phyloP scores from a whole-genome alignment of 192 early-diverging fungal species.

The Podila epigama region DNA sequence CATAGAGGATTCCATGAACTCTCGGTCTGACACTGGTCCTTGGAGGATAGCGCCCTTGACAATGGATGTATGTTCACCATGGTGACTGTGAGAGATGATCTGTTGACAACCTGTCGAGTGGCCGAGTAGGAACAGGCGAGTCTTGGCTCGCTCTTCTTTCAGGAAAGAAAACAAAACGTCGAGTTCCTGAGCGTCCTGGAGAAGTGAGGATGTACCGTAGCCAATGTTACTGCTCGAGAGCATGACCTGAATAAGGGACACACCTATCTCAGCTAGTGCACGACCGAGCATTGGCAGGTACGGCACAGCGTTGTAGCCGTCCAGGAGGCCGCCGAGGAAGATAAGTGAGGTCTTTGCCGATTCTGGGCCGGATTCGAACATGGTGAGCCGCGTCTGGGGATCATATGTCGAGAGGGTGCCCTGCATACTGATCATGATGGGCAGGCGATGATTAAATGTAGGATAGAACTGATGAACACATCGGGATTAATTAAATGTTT shows the following conservation, averaged over 20 bases:
- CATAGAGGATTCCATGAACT: constrained; percentile 25
- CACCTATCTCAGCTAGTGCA: constrained; percentile 11
- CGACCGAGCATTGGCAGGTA: constrained; percentile 33
- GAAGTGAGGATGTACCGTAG: constrained; percentile 45
- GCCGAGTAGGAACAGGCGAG: constrained; percentile 47
- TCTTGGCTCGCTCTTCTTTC: constrained; percentile 26
- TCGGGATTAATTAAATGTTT: background rate
- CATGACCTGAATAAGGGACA: constrained; percentile 53
- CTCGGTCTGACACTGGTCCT: constrained; percentile 54
- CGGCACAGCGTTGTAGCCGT: constrained; percentile 53
- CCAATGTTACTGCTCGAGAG: constrained; percentile 52
- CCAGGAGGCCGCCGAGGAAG: constrained; percentile 51
- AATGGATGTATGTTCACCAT: constrained; percentile 16
- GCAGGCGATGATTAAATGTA: background rate
- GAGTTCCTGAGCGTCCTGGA: constrained; percentile 46
- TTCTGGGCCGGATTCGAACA: constrained; percentile 50
- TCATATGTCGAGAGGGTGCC: constrained; percentile 52
- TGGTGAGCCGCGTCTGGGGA: constrained; percentile 47
- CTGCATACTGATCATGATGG: constrained; percentile 35
- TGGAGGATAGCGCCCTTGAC: constrained; percentile 50
- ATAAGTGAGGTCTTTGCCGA: constrained; percentile 28
- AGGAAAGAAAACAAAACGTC: constrained; percentile 44
- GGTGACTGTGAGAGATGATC: constrained; percentile 32
- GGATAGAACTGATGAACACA: background rate
- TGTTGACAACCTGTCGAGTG: constrained; percentile 58